Percentiles rank a stretch among this genome's conserved stretches.
Conservation (phyloP, 768 basidiomycete species). For the Boletus reticulatus region DNA sequence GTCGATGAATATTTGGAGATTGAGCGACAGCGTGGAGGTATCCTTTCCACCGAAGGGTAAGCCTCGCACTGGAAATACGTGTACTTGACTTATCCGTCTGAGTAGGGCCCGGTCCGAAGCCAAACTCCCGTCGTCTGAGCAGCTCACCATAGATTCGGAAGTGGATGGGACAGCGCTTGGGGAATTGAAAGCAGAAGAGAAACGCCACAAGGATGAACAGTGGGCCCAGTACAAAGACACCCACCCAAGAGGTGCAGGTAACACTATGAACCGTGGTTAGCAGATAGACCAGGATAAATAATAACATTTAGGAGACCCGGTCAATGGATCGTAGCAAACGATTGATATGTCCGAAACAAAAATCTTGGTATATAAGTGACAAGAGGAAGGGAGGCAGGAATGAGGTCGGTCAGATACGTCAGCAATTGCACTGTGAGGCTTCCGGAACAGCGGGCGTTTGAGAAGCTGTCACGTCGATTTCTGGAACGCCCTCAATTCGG, state of each 20-base stretch:
- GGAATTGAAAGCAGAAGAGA: constrained; percentile 68
- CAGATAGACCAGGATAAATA: constrained; percentile 4
- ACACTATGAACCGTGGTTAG: constrained; percentile 89
- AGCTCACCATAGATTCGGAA: constrained; percentile 76
- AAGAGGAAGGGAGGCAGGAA: neutral
- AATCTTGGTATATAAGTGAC: constrained; percentile 28
- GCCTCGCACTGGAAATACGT: constrained; percentile 25
- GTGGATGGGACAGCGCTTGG: constrained; percentile 75
- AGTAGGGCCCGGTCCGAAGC: constrained; percentile 64
- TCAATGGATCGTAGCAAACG: constrained; percentile 13
- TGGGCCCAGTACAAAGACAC: constrained; percentile 89
- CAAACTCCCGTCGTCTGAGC: constrained; percentile 71
- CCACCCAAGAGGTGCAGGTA: constrained; percentile 90
- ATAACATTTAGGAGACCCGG: constrained; percentile 4
- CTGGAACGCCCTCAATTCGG: constrained; percentile 38
- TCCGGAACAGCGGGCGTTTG: constrained; percentile 71
- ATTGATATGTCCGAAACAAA: constrained; percentile 25
- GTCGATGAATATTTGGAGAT: constrained; percentile 93
- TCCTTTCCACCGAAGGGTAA: constrained; percentile 86
- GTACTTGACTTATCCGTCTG: constrained; percentile 5
- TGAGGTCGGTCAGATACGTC: constrained; percentile 20
- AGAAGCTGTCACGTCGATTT: constrained; percentile 88
- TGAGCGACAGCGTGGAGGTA: constrained; percentile 79
- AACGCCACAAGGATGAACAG: constrained; percentile 81
- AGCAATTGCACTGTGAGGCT: constrained; percentile 85